These are phyloP conservation scores for Xylaria sp. DNA, from an alignment of 2,329 filamentous ascomycete species.

Conservation along the genomic window DNA sequence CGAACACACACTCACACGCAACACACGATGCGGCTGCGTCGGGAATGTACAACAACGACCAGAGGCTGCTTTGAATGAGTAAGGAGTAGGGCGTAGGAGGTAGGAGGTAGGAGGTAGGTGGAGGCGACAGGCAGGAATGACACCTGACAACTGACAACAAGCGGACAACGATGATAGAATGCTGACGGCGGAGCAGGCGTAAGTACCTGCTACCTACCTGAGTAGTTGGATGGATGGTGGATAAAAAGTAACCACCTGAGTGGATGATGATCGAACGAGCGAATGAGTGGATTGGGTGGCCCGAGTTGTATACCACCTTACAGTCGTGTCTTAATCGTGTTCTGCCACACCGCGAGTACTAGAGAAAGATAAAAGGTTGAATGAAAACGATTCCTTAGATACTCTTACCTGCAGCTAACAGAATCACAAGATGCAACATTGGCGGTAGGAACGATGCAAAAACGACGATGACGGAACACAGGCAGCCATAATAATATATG, in stretches of 20 bases:
- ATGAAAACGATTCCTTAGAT: not conserved
- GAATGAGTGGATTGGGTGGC: not conserved
- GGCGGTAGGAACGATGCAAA: not conserved
- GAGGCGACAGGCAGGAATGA: not conserved
- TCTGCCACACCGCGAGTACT: not conserved
- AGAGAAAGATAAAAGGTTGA: not conserved
- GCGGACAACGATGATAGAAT: slow-evolving; percentile 9
- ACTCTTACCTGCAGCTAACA: not conserved
- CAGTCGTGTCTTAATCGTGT: not conserved
- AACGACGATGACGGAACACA: not conserved
- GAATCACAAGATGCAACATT: not conserved
- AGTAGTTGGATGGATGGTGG: not conserved
- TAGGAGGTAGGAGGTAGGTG: no score
- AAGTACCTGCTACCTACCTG: no score
- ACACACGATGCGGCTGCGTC: not conserved
- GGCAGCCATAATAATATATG: not conserved
- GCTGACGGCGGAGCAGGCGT: slow-evolving; percentile 8
- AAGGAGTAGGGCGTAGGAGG: not conserved
- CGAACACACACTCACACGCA: not conserved
- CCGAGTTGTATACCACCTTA: not conserved
- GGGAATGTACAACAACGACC: slow-evolving; percentile 5
- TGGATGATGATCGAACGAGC: not conserved
- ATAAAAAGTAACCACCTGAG: not conserved
- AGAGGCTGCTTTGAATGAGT: not conserved
- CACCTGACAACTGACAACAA: not conserved